phyloP scores from a whole-genome alignment of 2,329 filamentous ascomycete species.

The Phyllosticta citrichinensis region DNA sequence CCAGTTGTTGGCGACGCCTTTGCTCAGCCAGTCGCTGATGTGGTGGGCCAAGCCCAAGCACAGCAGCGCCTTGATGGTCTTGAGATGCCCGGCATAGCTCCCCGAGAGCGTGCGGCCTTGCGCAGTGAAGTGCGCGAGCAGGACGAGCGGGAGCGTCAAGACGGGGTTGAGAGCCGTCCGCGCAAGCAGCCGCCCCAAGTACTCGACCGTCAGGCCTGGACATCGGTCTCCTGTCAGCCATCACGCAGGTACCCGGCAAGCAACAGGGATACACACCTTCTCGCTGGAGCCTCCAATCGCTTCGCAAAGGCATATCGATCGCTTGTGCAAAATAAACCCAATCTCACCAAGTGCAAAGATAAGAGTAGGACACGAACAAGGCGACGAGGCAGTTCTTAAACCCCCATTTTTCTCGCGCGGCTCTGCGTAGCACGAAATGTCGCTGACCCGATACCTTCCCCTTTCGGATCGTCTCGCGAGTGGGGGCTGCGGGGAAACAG shows the following conservation, averaged over 20 bases:
- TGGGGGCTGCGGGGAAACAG: no score
- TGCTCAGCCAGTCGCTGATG: slow-evolving; percentile 43
- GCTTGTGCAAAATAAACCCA: slow-evolving; percentile 17
- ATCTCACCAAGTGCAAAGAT: no score
- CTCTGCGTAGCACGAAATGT: no score
- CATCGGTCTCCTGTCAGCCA: neutral
- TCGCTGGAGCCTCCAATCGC: slow-evolving; percentile 28
- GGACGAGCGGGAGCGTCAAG: slow-evolving; percentile 52
- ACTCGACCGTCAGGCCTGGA: slow-evolving; percentile 40
- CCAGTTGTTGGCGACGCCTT: slow-evolving; percentile 42
- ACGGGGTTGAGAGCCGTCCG: slow-evolving; percentile 55
- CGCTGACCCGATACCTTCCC: no score
- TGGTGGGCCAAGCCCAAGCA: slow-evolving; percentile 42
- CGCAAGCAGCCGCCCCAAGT: slow-evolving; percentile 47
- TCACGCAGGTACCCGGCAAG: neutral
- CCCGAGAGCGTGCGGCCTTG: slow-evolving; percentile 47
- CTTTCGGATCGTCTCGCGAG: no score
- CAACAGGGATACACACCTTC: slow-evolving; percentile 21
- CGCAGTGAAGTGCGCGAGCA: slow-evolving; percentile 54
- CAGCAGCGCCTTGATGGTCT: slow-evolving; percentile 44
- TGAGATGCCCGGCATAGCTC: slow-evolving; percentile 42
- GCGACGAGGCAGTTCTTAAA: no score
- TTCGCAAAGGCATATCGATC: slow-evolving; percentile 13
- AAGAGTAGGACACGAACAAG: no score
- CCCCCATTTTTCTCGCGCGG: no score